A percentile compares a stretch with the other conserved stretches of the same genome.
These are phyloP conservation scores for Malus domestica DNA, from an alignment of 306 rosid species.

Conservation along the genomic window DNA sequence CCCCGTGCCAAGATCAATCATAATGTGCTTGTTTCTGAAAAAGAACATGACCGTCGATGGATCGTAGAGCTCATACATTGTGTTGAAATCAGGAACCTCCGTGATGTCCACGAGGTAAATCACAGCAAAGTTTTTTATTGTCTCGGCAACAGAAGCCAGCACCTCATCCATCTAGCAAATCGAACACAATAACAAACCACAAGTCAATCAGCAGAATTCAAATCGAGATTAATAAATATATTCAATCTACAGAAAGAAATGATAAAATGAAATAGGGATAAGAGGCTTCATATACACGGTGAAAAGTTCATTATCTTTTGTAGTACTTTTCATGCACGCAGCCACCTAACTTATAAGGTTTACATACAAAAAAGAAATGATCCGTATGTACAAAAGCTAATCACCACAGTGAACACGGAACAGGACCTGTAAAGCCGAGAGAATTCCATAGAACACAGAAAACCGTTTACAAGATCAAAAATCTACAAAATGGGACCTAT, in stretches of 20 bases:
- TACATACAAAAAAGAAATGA: not conserved
- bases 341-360: not conserved
- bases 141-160: constrained; percentile 83
- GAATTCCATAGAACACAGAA: too few relatives aligned
- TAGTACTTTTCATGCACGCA: not conserved
- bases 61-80: constrained; percentile 88
- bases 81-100: constrained; percentile 95
- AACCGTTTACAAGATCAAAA: too few relatives aligned
- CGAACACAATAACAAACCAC: not conserved
- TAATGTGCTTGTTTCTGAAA: constrained; percentile 93
- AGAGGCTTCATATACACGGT: not conserved
- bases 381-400: not conserved
- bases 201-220: not conserved
- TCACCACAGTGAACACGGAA: too few relatives aligned
- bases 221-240: not conserved
- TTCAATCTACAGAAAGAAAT: not conserved
- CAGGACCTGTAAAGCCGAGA: too few relatives aligned
- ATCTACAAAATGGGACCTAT: too few relatives aligned
- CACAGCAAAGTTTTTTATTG: constrained; percentile 78
- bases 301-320: not conserved
- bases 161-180: constrained; percentile 78
- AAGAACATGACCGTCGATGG: constrained; percentile 94
- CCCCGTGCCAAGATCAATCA: constrained; percentile 97
- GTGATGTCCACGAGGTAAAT: constrained; percentile 94
- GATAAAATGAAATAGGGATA: not conserved